Conservation (phyloP, 495 filamentous ascomycete species). For the Aspergillus panamensis region DNA sequence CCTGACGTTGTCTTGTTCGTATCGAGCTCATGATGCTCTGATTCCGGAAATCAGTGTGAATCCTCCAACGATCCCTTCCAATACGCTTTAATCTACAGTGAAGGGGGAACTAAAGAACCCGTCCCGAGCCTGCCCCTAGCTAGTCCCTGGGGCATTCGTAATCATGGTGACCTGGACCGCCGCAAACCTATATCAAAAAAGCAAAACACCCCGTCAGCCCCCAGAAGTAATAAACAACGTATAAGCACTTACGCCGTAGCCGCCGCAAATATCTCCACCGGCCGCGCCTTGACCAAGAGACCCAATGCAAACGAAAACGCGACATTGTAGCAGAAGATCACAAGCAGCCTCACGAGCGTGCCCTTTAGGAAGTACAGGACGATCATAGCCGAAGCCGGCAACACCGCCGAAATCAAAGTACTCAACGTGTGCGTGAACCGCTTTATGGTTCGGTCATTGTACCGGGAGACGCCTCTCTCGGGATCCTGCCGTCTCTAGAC, state of each 20-base stretch:
- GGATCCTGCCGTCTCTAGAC: not conserved
- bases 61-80: too few species aligned
- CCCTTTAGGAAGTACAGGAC: constrained; percentile 29
- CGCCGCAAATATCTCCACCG: constrained; percentile 33
- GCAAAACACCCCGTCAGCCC: not conserved
- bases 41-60: too few species aligned
- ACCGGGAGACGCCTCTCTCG: not conserved
- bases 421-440: constrained; percentile 18
- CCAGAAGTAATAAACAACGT: not conserved
- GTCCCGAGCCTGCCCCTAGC: not conserved
- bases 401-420: constrained; percentile 26
- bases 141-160: not conserved
- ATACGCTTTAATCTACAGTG: too few species aligned
- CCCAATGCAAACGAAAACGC: constrained; percentile 27
- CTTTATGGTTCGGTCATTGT: constrained; percentile 5
- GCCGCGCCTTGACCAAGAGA: constrained; percentile 27
- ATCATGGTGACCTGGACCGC: constrained; percentile 19
- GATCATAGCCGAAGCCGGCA: constrained; percentile 32
- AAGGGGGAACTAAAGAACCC: too few species aligned
- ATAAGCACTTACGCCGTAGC: constrained; percentile 25
- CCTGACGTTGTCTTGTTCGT: too few species aligned
- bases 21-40: too few species aligned
- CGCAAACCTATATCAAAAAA: constrained; percentile 16
- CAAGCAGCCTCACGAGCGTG: constrained; percentile 21
- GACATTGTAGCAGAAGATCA: constrained; percentile 32